phyloP scores from a whole-genome alignment of 768 basidiomycete species.

The Collybiopsis luxurians region DNA sequence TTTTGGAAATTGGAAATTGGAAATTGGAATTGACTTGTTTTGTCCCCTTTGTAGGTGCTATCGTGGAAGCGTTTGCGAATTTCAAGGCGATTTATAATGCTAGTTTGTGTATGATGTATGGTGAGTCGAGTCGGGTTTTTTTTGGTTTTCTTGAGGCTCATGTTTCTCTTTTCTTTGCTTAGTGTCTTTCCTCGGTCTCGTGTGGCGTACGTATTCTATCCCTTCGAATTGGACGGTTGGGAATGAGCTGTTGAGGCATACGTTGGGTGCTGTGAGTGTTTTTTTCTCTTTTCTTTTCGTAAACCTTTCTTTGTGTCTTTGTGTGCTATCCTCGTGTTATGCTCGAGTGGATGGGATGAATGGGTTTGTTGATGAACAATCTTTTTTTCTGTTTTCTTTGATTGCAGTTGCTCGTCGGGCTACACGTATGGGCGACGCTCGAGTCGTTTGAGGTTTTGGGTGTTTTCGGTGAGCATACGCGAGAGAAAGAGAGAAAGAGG shows the following conservation, averaged over 20 bases:
- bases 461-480: constrained; percentile 65
- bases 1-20: too few species aligned
- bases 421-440: constrained; percentile 89
- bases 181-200: constrained; percentile 86
- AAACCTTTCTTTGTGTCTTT: too few species aligned
- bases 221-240: constrained; percentile 87
- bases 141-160: not conserved
- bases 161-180: constrained; percentile 7
- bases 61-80: constrained; percentile 92
- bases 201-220: constrained; percentile 85
- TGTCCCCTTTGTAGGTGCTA: constrained; percentile 61
- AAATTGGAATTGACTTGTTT: too few species aligned
- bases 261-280: constrained; percentile 73
- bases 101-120: constrained; percentile 93
- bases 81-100: constrained; percentile 95
- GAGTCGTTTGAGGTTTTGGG: constrained; percentile 94
- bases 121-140: constrained; percentile 41
- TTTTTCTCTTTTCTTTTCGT: too few species aligned
- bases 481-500: too few species aligned
- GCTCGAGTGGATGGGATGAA: too few species aligned
- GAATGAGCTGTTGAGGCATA: constrained; percentile 83
- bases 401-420: constrained; percentile 68
- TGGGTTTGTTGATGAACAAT: too few species aligned
- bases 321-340: too few species aligned
- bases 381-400: too few species aligned